phyloP scores from a whole-genome alignment of 1,139 yeast species.

The Nakaseomyces bracarensis region DNA sequence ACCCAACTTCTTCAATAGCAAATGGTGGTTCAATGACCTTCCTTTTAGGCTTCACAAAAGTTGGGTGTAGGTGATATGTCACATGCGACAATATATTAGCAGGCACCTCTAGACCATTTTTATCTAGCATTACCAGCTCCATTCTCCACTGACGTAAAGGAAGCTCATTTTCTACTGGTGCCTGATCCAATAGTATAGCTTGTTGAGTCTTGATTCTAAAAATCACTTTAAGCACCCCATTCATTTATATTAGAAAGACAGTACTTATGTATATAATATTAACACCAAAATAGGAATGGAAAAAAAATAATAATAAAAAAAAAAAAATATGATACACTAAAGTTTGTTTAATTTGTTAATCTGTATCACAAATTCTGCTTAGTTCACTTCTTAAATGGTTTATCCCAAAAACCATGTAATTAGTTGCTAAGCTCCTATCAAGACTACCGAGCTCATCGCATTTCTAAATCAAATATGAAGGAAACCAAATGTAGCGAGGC shows the following conservation, averaged over 20 bases:
- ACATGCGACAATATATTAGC: constrained; percentile 81
- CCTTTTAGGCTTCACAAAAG: constrained; percentile 79
- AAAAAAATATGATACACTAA: no score
- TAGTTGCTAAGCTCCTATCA: no score
- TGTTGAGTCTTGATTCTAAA: constrained; percentile 83
- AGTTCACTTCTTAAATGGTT: no score
- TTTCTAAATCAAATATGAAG: no score
- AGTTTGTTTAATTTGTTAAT: no score
- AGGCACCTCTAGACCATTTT: constrained; percentile 70
- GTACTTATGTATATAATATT: no score
- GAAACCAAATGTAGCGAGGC: no score
- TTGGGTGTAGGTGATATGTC: constrained; percentile 84
- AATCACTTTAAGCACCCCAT: constrained; percentile 40
- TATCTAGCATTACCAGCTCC: constrained; percentile 61
- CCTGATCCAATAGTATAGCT: constrained; percentile 53
- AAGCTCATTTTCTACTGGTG: constrained; percentile 59
- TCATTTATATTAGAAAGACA: not conserved
- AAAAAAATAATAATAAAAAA: no score
- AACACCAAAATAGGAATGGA: no score
- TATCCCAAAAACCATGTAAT: no score
- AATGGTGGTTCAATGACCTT: constrained; percentile 78
- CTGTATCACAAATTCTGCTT: no score
- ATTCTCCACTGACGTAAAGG: constrained; percentile 94
- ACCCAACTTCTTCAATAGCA: constrained; percentile 80
- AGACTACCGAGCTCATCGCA: no score